Conservation (phyloP, 257 asterid species). For the Primulina eburnea region DNA sequence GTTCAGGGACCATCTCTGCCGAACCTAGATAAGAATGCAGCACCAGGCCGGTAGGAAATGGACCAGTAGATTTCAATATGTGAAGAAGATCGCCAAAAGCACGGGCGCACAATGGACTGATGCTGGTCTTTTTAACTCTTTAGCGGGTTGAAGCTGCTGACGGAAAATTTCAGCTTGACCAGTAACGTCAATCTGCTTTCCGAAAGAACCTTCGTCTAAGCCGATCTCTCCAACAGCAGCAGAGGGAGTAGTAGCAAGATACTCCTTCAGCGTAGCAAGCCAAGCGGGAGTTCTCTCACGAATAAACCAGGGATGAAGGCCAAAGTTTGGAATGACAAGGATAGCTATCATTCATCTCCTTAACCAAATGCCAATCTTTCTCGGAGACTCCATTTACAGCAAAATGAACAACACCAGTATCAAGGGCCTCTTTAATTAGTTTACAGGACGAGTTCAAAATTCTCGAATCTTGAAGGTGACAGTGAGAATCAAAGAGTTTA, state of each 20-base stretch:
- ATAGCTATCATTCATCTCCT: constrained; percentile 64
- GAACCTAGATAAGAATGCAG: constrained; percentile 91
- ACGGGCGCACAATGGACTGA: constrained; percentile 92
- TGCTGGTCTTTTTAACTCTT: constrained; percentile 74
- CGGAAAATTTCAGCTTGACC: constrained; percentile 75
- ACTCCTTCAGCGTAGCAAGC: constrained; percentile 56
- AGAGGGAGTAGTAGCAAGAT: constrained; percentile 56
- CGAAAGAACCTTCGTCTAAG: constrained; percentile 78
- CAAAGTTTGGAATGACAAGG: constrained; percentile 82
- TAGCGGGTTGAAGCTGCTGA: constrained; percentile 81
- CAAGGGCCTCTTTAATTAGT: constrained; percentile 54
- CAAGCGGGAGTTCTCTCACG: constrained; percentile 69
- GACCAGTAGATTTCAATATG: constrained; percentile 67
- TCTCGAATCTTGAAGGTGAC: constrained; percentile 91
- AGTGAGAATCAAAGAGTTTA: constrained; percentile 85
- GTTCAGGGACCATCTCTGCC: constrained; percentile 91
- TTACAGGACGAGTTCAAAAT: constrained; percentile 49
- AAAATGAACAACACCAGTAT: constrained; percentile 70
- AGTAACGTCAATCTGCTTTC: constrained; percentile 58
- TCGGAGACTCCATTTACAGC: constrained; percentile 88
- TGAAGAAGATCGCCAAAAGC: constrained; percentile 90
- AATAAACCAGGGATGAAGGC: constrained; percentile 84
- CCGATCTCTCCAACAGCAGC: constrained; percentile 99
- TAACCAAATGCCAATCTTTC: constrained; percentile 86
- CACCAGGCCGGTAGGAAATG: constrained; percentile 76